A percentile compares a stretch with the other conserved stretches of the same genome.
Evolutionary conservation across 2,329 filamentous ascomycete genomes (phyloP).

Genomic region (Curvularia sp.): DNA sequence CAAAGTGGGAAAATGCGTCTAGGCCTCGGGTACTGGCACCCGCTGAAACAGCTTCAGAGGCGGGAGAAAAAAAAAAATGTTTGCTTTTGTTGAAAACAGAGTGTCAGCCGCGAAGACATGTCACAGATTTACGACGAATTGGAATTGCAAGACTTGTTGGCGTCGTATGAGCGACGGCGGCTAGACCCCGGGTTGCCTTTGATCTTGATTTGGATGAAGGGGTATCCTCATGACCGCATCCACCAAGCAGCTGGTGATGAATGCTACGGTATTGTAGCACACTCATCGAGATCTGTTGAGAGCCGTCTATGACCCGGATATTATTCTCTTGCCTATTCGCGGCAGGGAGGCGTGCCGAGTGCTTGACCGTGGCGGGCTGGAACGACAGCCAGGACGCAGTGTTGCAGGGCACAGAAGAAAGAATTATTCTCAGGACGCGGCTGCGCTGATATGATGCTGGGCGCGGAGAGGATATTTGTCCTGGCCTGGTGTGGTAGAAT

Average conservation of each 20-base stretch:
- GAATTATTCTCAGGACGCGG: not conserved
- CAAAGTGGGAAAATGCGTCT: not conserved
- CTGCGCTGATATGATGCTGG: not conserved
- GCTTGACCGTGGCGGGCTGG: not conserved
- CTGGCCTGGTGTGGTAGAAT: not conserved
- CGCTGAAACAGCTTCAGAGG: slow-evolving; percentile 7
- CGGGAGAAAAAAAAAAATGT: not conserved
- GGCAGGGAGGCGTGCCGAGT: not conserved
- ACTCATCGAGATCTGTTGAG: not conserved
- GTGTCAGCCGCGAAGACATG: not conserved
- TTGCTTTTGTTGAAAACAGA: not conserved
- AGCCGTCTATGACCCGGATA: not conserved
- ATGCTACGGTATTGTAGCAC: not conserved
- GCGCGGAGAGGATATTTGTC: not conserved
- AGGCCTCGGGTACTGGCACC: slow-evolving; percentile 3
- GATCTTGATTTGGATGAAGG: not conserved
- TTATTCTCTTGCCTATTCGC: not conserved
- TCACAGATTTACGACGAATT: not conserved
- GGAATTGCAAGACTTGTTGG: slow-evolving; percentile 20
- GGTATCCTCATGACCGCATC: not conserved
- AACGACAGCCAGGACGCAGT: not conserved
- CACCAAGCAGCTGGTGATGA: not conserved
- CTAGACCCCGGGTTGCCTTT: not conserved
- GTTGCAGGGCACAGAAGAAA: not conserved
- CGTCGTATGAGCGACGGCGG: not conserved